Base-by-base conservation (phyloP, 306 rosid species). In the Prunus padus region DNA sequence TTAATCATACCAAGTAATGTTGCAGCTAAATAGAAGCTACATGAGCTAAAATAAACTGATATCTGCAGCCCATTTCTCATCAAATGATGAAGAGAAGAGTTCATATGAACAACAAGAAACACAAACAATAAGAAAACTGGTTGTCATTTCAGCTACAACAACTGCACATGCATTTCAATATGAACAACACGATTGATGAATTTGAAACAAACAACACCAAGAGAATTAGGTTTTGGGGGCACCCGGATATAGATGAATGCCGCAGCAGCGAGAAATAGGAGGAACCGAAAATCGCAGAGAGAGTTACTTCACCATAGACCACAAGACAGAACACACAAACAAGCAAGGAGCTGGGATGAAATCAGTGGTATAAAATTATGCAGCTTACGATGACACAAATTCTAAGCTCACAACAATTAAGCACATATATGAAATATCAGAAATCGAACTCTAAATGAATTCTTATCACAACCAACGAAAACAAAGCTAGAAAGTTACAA, bases 221-320 rank as follows among this genome's bases (percentile, higher is more conserved):
- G 40, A 67, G 44, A 56, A 72, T 4, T 40, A 71, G 65, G 75
- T 79, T 67, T 60, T 47, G 37, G 52, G 44, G 26, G 37, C 7
- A 93, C 97, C 97, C 91, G 98, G 79, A 94, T 87, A 71, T 86
- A 92, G 95, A 94, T 86, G 89, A 91, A 94, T 65, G 85, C 88
- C 46, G 63, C 85, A 23, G 97, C 95, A 15, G 97, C 96, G 63
- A 91, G 67, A 45, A 94, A 75, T 28, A 94, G 92, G 65, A 91
- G 93, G 75, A 94, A 78, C 66, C 98, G 96, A 82, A 86, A 94
- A 85, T 91, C 98, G 80, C 95, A 91, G 67, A 85, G 66, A 26
- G n/a, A n/a, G n/a, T n/a, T n/a, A n/a, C n/a, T n/a, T n/a, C n/a
- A 26, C 28, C 28, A 26, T 26, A 26, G 2, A 26, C 28, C 28